phyloP scores from a whole-genome alignment of 176 grass and related monocot genomes.

The Carex pumila region DNA sequence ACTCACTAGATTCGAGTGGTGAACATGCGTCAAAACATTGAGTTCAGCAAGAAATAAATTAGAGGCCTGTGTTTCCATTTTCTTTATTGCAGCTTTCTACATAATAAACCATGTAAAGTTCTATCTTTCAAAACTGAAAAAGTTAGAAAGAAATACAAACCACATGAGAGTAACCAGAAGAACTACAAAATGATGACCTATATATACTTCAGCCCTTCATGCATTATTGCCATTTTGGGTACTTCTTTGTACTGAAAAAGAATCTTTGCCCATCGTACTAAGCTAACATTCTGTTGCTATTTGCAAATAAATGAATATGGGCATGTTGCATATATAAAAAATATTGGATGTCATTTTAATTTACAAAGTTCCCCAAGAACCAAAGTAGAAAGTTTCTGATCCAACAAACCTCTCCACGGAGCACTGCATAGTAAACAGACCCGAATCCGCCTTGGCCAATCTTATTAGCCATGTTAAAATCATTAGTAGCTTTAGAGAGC shows the following conservation, averaged over 20 bases:
- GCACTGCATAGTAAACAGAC: constrained; percentile 61
- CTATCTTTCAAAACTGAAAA: constrained; percentile 18
- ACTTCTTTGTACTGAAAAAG: not conserved
- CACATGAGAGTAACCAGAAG: constrained; percentile 5
- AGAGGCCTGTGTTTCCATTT: constrained; percentile 84
- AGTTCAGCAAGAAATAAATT: constrained; percentile 83
- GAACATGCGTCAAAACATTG: constrained; percentile 95
- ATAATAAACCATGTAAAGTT: constrained; percentile 9
- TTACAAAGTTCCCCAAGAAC: not conserved
- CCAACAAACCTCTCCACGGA: constrained; percentile 80
- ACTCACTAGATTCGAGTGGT: constrained; percentile 93
- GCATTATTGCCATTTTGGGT: not conserved
- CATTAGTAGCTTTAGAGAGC: constrained; percentile 73
- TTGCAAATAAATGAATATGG: constrained; percentile 3
- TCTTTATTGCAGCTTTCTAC: constrained; percentile 93
- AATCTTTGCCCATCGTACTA: not conserved
- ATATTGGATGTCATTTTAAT: not conserved
- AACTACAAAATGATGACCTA: not conserved
- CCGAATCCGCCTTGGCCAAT: constrained; percentile 89
- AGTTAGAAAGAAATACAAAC: not conserved
- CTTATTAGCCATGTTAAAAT: constrained; percentile 86
- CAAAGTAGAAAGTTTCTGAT: constrained; percentile 11
- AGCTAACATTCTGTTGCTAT: not conserved
- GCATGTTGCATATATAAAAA: not conserved
- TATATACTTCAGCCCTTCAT: not conserved